phyloP scores from a whole-genome alignment of 2,329 filamentous ascomycete genomes.

The Penicillium griseofulvum region DNA sequence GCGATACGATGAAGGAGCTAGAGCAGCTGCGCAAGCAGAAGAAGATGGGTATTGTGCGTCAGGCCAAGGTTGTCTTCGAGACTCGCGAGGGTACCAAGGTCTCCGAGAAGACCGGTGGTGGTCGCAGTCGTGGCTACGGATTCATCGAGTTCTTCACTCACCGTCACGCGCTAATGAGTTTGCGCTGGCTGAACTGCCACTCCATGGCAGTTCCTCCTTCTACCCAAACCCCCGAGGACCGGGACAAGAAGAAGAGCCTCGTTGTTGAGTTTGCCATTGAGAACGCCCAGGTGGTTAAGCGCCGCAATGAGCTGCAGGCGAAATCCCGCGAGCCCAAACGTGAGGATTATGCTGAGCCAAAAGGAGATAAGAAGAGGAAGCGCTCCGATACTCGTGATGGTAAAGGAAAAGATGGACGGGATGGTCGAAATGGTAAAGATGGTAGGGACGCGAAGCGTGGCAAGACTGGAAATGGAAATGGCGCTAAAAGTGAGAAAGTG shows the following conservation, averaged over 20 bases:
- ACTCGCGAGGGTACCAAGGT: conserved; percentile 81
- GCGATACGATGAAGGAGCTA: conserved; percentile 74
- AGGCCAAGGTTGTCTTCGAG: conserved; percentile 95
- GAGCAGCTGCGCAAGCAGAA: conserved; percentile 77
- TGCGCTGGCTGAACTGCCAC: conserved; percentile 88
- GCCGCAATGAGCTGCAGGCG: conserved; percentile 53
- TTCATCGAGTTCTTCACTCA: conserved; percentile 97
- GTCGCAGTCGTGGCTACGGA: conserved; percentile 86
- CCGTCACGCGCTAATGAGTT: conserved; percentile 88
- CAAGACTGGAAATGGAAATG: conserved; percentile 1
- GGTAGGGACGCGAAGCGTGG: conserved; percentile 30
- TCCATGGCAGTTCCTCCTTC: conserved; percentile 46
- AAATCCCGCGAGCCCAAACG: conserved; percentile 30
- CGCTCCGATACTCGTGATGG: conserved; percentile 23
- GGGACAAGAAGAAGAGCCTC: conserved; percentile 80
- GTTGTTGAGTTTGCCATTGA: conserved; percentile 98
- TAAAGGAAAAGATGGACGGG: conserved; percentile 14
- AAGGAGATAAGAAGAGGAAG: conserved; percentile 35
- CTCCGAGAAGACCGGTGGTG: conserved; percentile 70
- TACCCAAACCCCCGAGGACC: conserved; percentile 29
- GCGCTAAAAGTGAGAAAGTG: conserved; percentile 22
- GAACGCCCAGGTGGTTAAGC: conserved; percentile 90
- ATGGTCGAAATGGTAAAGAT: conserved; percentile 1
- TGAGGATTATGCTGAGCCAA: conserved; percentile 26
- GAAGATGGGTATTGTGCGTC: conserved; percentile 82